phyloP scores from a whole-genome alignment of 805 yeast species.

The Wickerhamomyces subpelliculosus region DNA sequence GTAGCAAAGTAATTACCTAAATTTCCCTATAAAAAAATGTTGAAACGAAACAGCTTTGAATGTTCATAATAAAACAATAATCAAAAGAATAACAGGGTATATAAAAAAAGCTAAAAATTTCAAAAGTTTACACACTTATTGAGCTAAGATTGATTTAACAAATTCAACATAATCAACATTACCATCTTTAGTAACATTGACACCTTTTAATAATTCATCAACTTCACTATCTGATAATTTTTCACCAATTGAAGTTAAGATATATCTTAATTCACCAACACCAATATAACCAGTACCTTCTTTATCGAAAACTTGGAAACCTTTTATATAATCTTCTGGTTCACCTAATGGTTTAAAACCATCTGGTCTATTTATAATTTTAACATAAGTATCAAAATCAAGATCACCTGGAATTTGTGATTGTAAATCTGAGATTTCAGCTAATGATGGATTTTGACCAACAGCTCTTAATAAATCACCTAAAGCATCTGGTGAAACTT shows the following conservation, averaged over 20 bases:
- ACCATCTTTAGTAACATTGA: conserved; percentile 87
- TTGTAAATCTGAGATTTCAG: conserved; percentile 66
- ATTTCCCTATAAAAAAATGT: no score
- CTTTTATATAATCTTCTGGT: conserved; percentile 84
- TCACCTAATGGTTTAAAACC: conserved; percentile 85
- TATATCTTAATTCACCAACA: conserved; percentile 93
- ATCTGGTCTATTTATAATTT: conserved; percentile 76
- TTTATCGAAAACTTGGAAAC: conserved; percentile 96
- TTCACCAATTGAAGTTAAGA: conserved; percentile 93
- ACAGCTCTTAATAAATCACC: conserved; percentile 95
- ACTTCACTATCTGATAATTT: conserved; percentile 86
- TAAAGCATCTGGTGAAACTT: conserved; percentile 72
- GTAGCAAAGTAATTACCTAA: no score
- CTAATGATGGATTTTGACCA: conserved; percentile 96
- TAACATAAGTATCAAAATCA: conserved; percentile 71
- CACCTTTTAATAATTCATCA: conserved; percentile 93
- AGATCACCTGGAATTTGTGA: conserved; percentile 31
- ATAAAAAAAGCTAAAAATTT: background rate
- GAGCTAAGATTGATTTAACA: conserved; percentile 88
- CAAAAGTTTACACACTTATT: conserved; percentile 31
- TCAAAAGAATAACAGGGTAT: background rate
- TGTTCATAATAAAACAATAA: no score
- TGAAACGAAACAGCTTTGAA: no score
- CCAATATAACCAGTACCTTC: conserved; percentile 94
- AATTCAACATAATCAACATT: conserved; percentile 93